Evolutionary conservation across 2,329 filamentous ascomycete species (phyloP), one percentile per base, ranked within the genome.

Genomic region (Penicillium aurantiogriseum): DNA sequence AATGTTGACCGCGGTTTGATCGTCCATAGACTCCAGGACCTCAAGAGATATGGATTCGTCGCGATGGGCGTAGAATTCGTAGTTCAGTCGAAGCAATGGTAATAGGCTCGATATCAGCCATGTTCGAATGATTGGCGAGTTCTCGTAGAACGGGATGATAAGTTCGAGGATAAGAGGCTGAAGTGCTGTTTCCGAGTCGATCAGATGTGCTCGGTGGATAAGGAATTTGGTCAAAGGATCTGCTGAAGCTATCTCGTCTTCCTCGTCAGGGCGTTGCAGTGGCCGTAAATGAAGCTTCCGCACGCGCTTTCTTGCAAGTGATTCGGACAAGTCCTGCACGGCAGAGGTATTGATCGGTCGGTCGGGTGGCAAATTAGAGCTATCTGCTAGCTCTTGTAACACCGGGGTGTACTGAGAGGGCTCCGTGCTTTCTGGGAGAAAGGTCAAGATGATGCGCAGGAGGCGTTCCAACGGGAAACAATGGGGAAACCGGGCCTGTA

Each of bases 71-170:
- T 87, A 86, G 68, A 85, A 87, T 69, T 87, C 84, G 68, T 85
- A 85, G 63, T 84, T 81, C 48, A 86, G 72, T 50, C 85, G 80
- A 25, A 86, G 74, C 8, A 87, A 71, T 7, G 85, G 85, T 38
- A 87, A 72, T 11, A 85, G 76, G 44, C 77, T 81, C 13, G 84
- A 85, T 40, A 87, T 80, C 63, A 84, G 80, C 85, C 85, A 88
- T 52, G 76, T 80, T 58, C 80, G 78, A 44, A 88, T 70, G 57
- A 76, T 76, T 35, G 81, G 75, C 42, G 81, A 82, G 40, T 77
- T 76, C 53, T 78, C 71, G 51, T 87, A 76, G 69, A 87, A 88
- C 0, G 84, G 83, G 43, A 80, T 76, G 35, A 87, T 67, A 36
- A 88, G 80, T 19, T 80, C 74, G 7, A 82, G 79, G 4, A 86